Conservation (phyloP, 2,329 filamentous ascomycete genomes). For the Neoarthrinium moseri region DNA sequence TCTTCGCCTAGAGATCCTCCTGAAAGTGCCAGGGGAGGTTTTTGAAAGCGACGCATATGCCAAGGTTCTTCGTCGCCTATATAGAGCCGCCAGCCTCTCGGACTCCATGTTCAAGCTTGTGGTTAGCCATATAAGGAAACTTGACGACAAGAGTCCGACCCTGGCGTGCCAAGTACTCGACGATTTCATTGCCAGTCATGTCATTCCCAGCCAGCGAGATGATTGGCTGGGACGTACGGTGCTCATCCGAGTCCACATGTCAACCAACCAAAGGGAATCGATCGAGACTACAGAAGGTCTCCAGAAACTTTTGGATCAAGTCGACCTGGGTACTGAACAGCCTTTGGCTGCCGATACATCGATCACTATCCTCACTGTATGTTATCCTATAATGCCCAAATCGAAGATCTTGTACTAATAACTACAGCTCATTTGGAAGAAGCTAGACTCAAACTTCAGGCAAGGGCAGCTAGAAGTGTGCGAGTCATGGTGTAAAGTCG, state of each 20-base stretch:
- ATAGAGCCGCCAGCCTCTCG: slow-evolving; percentile 57
- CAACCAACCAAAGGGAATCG: slow-evolving; percentile 46
- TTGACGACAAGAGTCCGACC: slow-evolving; percentile 54
- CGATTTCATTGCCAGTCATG: slow-evolving; percentile 58
- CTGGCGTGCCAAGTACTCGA: slow-evolving; percentile 56
- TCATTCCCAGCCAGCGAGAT: slow-evolving; percentile 47
- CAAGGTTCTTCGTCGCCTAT: slow-evolving; percentile 59
- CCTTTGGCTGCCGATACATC: slow-evolving; percentile 60
- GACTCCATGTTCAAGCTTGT: slow-evolving; percentile 65
- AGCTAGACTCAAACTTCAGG: slow-evolving; percentile 58
- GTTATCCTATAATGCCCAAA: slow-evolving; percentile 22
- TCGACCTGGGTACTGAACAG: slow-evolving; percentile 43
- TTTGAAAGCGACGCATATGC: slow-evolving; percentile 50
- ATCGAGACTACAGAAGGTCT: slow-evolving; percentile 26
- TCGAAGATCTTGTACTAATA: slow-evolving; percentile 5
- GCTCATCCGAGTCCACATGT: slow-evolving; percentile 67
- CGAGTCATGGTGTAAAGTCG: slow-evolving; percentile 70
- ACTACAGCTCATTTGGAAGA: slow-evolving; percentile 78
- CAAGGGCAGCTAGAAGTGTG: slow-evolving; percentile 53
- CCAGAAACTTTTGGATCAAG: slow-evolving; percentile 20
- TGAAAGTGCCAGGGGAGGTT: slow-evolving; percentile 40
- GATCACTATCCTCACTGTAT: slow-evolving; percentile 65
- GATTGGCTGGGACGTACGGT: slow-evolving; percentile 69
- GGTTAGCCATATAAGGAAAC: slow-evolving; percentile 64
- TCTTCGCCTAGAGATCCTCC: slow-evolving; percentile 67